phyloP scores from a whole-genome alignment of 306 rosid species.

The Urtica urens region DNA sequence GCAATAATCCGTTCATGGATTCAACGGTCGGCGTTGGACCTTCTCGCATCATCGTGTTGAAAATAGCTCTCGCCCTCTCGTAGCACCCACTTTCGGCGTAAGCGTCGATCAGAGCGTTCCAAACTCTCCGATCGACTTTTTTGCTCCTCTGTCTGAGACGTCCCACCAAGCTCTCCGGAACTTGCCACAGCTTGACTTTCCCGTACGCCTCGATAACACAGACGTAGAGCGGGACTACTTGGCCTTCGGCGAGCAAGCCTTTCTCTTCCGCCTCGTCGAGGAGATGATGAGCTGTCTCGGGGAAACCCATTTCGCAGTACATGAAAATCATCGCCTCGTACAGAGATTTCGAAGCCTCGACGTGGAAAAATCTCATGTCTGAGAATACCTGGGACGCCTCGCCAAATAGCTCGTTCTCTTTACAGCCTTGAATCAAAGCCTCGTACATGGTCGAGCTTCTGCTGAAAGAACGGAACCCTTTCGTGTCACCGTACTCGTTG shows the following conservation, averaged over 20 bases:
- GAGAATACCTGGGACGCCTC: conserved; percentile 70
- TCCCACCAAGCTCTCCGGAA: conserved; percentile 87
- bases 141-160: conserved; percentile 41
- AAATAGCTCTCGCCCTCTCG: conserved; percentile 85
- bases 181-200: conserved; percentile 74
- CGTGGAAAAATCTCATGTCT: conserved; percentile 75
- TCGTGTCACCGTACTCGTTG: conserved; percentile 47
- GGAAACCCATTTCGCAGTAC: conserved; percentile 58
- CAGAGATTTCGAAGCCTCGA: conserved; percentile 47
- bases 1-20: conserved; percentile 72
- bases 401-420: conserved; percentile 50
- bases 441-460: conserved; percentile 57
- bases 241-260: conserved; percentile 30
- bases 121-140: conserved; percentile 57
- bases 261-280: conserved; percentile 48
- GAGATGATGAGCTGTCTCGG: conserved; percentile 81
- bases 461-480: conserved; percentile 40
- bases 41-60: conserved; percentile 84
- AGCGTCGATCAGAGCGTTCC: conserved; percentile 88
- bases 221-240: conserved; percentile 30
- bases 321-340: conserved; percentile 53
- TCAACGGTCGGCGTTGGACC: conserved; percentile 86
- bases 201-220: conserved; percentile 66
- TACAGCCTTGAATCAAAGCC: conserved; percentile 58
- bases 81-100: conserved; percentile 80